phyloP scores from a whole-genome alignment of 1,284 basidiomycete genomes.

The Fomitopsis betulina region DNA sequence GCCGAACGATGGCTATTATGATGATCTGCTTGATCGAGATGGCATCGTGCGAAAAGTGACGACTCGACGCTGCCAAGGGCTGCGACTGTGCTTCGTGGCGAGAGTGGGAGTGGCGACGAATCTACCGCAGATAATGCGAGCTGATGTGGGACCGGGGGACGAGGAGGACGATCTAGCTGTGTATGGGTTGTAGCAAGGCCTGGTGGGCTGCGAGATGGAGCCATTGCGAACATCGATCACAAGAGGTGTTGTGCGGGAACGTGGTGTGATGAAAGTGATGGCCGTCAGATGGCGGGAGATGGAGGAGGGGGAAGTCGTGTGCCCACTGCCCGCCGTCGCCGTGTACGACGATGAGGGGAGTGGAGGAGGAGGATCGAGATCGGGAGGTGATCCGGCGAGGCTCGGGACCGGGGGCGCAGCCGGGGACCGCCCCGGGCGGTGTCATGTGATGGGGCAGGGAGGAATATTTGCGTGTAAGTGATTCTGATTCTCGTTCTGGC shows the following conservation, averaged over 20 bases:
- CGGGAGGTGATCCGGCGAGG: not conserved
- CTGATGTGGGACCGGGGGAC: not conserved
- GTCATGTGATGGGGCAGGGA: not conserved
- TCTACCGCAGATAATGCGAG: not conserved
- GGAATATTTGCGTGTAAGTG: not conserved
- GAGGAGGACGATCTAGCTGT: not conserved
- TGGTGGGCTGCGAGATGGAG: not conserved
- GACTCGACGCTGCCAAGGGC: not conserved
- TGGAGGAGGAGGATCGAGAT: not conserved
- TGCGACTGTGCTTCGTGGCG: not conserved
- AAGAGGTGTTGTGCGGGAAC: slow-evolving; percentile 1
- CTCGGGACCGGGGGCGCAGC: not conserved
- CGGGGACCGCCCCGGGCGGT: slow-evolving; percentile 1
- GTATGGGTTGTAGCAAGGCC: not conserved
- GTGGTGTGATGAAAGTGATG: slow-evolving; percentile 1
- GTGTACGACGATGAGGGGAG: not conserved
- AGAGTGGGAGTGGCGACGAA: not conserved
- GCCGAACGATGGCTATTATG: not conserved
- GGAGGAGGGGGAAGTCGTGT: not conserved
- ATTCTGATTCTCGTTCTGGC: not conserved
- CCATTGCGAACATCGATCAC: not conserved
- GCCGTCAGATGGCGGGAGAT: not conserved
- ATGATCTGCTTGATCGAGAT: slow-evolving; percentile 2
- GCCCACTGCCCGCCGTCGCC: not conserved
- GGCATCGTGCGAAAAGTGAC: not conserved